Evolutionary conservation across 2,329 filamentous ascomycete species (phyloP).

Genomic region (Phialemonium atrogriseum): DNA sequence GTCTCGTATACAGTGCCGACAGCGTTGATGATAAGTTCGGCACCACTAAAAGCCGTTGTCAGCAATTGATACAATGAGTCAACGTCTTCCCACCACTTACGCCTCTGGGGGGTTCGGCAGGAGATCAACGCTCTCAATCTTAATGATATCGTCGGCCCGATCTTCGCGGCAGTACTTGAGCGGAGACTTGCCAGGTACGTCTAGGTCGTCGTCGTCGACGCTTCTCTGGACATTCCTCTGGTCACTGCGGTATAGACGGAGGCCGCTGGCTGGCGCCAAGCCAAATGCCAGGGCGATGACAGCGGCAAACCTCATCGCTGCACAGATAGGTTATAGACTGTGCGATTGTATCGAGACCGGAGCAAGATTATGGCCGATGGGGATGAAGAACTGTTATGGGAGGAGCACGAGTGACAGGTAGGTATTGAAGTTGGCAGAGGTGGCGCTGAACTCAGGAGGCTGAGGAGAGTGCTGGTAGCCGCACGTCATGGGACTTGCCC

Average conservation of each 20-base stretch:
- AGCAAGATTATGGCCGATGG: no score
- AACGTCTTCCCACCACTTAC: constrained; percentile 46
- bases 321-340: constrained; percentile 1
- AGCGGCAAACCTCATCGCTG: constrained; percentile 32
- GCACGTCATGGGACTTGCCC: background rate
- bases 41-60: constrained; percentile 49
- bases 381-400: no score
- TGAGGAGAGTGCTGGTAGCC: no score
- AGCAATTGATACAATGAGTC: constrained; percentile 1
- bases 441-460: no score
- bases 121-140: constrained; percentile 73
- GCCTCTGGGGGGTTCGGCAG: constrained; percentile 76
- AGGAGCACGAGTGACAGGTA: no score
- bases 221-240: constrained; percentile 38
- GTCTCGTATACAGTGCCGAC: constrained; percentile 63
- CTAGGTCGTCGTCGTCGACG: constrained; percentile 43
- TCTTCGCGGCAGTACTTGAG: constrained; percentile 66
- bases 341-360: background rate
- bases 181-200: constrained; percentile 79
- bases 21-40: constrained; percentile 70
- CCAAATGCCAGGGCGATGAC: constrained; percentile 35
- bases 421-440: no score
- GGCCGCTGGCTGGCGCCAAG: constrained; percentile 35
- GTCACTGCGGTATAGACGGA: constrained; percentile 36
- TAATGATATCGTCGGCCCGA: constrained; percentile 61